Evolutionary conservation across 192 early-diverging fungal species (phyloP).

Genomic region (Dissophora globulifera): DNA sequence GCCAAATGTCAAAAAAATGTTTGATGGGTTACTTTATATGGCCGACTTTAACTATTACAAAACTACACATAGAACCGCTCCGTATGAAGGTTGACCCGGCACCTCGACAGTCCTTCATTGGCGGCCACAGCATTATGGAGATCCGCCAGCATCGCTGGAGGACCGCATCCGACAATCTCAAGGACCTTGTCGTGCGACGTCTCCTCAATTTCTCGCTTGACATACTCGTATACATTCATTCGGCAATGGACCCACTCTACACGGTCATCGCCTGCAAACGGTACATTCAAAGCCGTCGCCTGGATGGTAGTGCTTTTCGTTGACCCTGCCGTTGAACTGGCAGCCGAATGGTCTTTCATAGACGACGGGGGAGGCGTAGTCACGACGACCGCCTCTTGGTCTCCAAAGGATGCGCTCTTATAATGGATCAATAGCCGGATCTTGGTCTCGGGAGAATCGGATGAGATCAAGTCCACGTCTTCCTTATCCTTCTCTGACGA

Average conservation of each 20-base stretch:
- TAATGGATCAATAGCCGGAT: constrained; percentile 22
- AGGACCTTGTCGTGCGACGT: constrained; percentile 11
- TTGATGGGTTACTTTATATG: not conserved
- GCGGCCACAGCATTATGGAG: constrained; percentile 42
- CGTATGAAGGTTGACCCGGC: constrained; percentile 43
- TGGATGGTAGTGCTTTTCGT: not conserved
- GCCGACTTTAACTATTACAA: too few relatives aligned
- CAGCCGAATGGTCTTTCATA: not conserved
- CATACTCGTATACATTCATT: constrained; percentile 21
- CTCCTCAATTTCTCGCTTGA: constrained; percentile 16
- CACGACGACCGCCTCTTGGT: constrained; percentile 28
- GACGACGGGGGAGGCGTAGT: not conserved
- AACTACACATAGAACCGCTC: constrained; percentile 43
- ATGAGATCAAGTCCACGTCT: constrained; percentile 28
- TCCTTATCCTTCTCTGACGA: constrained; percentile 25
- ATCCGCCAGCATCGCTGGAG: constrained; percentile 31
- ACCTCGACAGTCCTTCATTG: constrained; percentile 28
- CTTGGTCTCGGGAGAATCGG: constrained; percentile 4
- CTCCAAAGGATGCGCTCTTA: constrained; percentile 3
- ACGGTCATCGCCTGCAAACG: constrained; percentile 34
- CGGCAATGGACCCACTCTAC: constrained; percentile 22
- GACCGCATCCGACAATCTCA: constrained; percentile 47
- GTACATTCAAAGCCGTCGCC: constrained; percentile 11
- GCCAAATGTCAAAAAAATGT: not conserved
- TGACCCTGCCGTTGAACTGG: not conserved